Evolutionary conservation across 306 rosid genomes (phyloP), one percentile per base, ranked within the genome.

Genomic region (Vigna nakashimae): DNA sequence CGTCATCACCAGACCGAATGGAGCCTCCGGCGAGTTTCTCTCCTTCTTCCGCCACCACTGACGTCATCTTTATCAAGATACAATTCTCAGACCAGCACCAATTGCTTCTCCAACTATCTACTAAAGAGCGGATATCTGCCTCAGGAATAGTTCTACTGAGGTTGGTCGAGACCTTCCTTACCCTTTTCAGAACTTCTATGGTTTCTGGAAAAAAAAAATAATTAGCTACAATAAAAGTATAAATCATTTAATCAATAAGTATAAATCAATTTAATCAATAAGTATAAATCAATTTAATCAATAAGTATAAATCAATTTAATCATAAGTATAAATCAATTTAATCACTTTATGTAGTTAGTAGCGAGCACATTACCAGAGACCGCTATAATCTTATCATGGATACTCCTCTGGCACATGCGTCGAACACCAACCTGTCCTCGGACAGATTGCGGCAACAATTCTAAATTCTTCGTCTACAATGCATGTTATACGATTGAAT

Each of bases 331-430:
- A 26, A 26, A 26, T 26, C 3, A 26, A 26, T 26, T 26, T 26
- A 26, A 26, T 26, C 28, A 26, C 28, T 26, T 26, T 20, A 20
- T 20, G 20, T 20, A 20, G 28, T 16, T 16, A 26, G 26, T 40
- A 82, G 57, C 34, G 14, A 74, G 59, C 53, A 82, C 14, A 17
- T 14, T 89, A 95, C 99, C 99, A 73, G 93, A 88, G 63, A 92
- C 84, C 5, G 95, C 97, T 18, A 85, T 79, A 80, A 95, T 86
- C 85, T 98, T 91, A 71, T 95, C 94, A 22, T 88, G 91, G 65
- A 95, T 95, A 79, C 79, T 92, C 84, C 74, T 92, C 67, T 98
- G 89, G 67, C 93, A 92, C 6, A 88, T 90, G 28, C 98, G 91
- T 55, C 97, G 83, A 74, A 88, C 79, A 63, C 45, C 80, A 74